Evolutionary conservation across 805 yeast genomes (phyloP), one percentile per base, ranked within the genome.

Genomic region (Candida golubevii): DNA sequence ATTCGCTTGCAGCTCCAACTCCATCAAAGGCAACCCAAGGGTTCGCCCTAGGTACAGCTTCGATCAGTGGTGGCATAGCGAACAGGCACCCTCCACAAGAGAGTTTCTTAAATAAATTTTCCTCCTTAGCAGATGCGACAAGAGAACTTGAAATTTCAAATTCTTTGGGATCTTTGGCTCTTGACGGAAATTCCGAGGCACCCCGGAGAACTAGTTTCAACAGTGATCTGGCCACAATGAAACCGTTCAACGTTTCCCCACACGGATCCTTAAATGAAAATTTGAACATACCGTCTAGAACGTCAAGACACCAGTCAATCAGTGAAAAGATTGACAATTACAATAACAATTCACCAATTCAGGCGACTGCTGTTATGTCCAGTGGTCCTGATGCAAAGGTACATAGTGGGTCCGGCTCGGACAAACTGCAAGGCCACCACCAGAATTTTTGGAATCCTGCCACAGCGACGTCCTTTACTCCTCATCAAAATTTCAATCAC

Each of bases 121-220:
- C 83, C 7, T 67, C 79, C 2, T 83, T 82, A 13, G 83, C 85
- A 7, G 87, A 82, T 45, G 83, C 84, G 38, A 82, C 88, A 0
- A 69, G 84, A 54, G 88, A 82, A 51, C 69, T 81, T 36, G 87
- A 82, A 53, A 53, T 74, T 11, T 57, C 74, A 15, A 67, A 68
- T 41, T 74, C 72, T 10, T 56, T 78, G 42, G 71, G 73, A n/a
- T 59, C 69, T 30, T 54, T 68, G 38, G 49, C 63, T n/a, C 51
- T 67, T 18, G 71, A 66, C 11, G 53, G 55, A 49, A 47, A 57
- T 45, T 37, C 30, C 28, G 53, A 44, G 15, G 33, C 34, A 8
- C 50, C 65, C 5, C 72, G 84, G 62, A 72, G 83, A 63, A 70
- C 83, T 1, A 77, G 82, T 44, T 71, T 77, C 53, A 64, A 74